These are phyloP conservation scores for Tylopilus sp. DNA, from an alignment of 768 basidiomycete species.

Conservation along the genomic window DNA sequence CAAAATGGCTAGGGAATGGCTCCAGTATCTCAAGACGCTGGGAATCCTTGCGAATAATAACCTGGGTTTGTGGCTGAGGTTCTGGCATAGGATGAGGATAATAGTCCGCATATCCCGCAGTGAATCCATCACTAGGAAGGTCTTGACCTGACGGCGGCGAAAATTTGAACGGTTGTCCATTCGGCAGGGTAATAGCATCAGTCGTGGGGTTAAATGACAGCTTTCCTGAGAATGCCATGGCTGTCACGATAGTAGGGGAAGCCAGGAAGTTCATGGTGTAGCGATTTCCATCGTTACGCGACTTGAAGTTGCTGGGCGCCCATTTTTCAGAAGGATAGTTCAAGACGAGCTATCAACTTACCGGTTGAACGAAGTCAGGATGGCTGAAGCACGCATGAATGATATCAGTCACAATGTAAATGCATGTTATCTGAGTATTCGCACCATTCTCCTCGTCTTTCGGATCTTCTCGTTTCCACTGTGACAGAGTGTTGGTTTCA, in stretches of 20 bases:
- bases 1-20: slow-evolving; percentile 81
- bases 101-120: slow-evolving; percentile 66
- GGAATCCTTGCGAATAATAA: slow-evolving; percentile 75
- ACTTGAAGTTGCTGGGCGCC: slow-evolving; percentile 69
- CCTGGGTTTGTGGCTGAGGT: slow-evolving; percentile 71
- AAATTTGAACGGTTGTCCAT: slow-evolving; percentile 83
- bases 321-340: neutral
- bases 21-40: slow-evolving; percentile 83
- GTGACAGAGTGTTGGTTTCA: slow-evolving; percentile 6
- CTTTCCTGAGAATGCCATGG: slow-evolving; percentile 93
- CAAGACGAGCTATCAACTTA: slow-evolving; percentile 33
- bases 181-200: slow-evolving; percentile 63
- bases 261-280: slow-evolving; percentile 98
- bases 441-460: slow-evolving; percentile 88
- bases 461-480: slow-evolving; percentile 94
- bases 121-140: slow-evolving; percentile 81
- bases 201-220: slow-evolving; percentile 91
- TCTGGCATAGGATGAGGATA: slow-evolving; percentile 73
- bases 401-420: slow-evolving; percentile 4
- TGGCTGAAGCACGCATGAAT: slow-evolving; percentile 52
- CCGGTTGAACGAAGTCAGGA: slow-evolving; percentile 96
- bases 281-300: slow-evolving; percentile 93
- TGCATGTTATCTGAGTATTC: slow-evolving; percentile 10
- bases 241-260: slow-evolving; percentile 95
- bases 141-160: slow-evolving; percentile 79